These are phyloP conservation scores for Westerdykella sp. DNA, from an alignment of 2,329 filamentous ascomycete species.

Conservation along the genomic window DNA sequence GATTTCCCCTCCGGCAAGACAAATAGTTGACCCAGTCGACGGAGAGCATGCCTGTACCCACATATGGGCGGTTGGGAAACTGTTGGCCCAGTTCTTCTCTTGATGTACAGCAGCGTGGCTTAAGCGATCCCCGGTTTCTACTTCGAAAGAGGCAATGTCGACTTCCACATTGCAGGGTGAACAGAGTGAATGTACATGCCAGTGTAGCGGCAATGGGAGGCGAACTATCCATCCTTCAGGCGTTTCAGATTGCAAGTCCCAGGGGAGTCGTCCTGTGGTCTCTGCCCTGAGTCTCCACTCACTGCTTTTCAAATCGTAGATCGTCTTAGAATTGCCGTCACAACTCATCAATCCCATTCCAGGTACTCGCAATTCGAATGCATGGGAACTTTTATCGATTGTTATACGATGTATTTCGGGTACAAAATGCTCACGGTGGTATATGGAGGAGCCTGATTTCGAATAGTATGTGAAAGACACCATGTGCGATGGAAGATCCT, in stretches of 20 bases:
- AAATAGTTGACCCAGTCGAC: conserved; percentile 15
- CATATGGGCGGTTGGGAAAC: conserved; percentile 41
- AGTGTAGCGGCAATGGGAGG: conserved; percentile 46
- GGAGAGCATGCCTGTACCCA: conserved; percentile 28
- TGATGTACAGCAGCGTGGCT: conserved; percentile 41
- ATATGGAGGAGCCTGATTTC: conserved; percentile 24
- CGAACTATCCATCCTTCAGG: conserved; percentile 44
- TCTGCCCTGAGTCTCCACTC: conserved; percentile 39
- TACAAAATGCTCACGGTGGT: conserved; percentile 42
- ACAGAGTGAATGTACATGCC: conserved; percentile 46
- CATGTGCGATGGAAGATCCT: conserved; percentile 37
- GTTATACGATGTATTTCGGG: conserved; percentile 34
- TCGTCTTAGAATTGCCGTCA: conserved; percentile 32
- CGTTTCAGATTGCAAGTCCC: conserved; percentile 32
- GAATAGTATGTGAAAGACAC: conserved; percentile 48
- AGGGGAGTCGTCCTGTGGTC: conserved; percentile 36
- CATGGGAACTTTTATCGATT: conserved; percentile 17
- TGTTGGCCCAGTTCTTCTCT: conserved; percentile 48
- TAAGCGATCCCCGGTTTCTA: conserved; percentile 18
- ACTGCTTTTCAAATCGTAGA: conserved; percentile 26
- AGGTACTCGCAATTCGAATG: conserved; percentile 39
- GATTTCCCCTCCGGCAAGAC: conserved; percentile 31
- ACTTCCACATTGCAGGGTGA: conserved; percentile 39
- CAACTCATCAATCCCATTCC: conserved; percentile 38
- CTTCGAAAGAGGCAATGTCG: conserved; percentile 27